phyloP scores from a whole-genome alignment of 2,329 filamentous ascomycete species.

The Pyricularia grisea region DNA sequence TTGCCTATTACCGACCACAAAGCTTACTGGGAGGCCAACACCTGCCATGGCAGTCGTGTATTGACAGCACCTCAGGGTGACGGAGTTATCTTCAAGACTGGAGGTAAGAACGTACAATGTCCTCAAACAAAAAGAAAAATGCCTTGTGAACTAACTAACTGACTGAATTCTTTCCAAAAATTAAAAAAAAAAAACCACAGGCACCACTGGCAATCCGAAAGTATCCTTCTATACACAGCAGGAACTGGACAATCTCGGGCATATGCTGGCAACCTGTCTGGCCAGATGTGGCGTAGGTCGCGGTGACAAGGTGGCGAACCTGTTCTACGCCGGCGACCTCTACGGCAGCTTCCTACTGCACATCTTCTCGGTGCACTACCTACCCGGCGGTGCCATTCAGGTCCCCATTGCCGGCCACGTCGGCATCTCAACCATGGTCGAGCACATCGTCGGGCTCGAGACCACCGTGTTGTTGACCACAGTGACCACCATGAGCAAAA shows the following conservation, averaged over 20 bases:
- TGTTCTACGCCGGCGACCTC: slow-evolving; percentile 6
- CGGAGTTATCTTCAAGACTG: not conserved
- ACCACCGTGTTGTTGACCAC: slow-evolving; percentile 4
- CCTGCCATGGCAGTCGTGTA: not conserved
- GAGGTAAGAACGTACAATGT: not conserved
- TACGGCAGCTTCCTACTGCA: slow-evolving; percentile 7
- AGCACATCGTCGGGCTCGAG: slow-evolving; percentile 1
- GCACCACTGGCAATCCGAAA: slow-evolving; percentile 6
- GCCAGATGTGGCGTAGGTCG: slow-evolving; percentile 1
- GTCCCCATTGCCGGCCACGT: slow-evolving; percentile 3
- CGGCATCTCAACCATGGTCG: slow-evolving; percentile 2
- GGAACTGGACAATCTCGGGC: slow-evolving; percentile 2
- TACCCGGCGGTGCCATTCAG: not conserved
- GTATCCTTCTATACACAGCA: slow-evolving; percentile 3
- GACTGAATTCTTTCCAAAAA: not conserved
- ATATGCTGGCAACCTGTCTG: not conserved
- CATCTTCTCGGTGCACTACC: slow-evolving; percentile 3
- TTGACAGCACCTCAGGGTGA: not conserved
- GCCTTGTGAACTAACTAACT: no score
- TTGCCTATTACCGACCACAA: not conserved
- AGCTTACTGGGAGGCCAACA: not conserved
- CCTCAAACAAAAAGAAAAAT: no score
- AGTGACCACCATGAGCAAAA: slow-evolving; percentile 7
- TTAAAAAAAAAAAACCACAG: not conserved
- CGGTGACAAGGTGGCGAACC: slow-evolving; percentile 4